Conservation (phyloP, 768 basidiomycete species). For the Tricholoma sp. region DNA sequence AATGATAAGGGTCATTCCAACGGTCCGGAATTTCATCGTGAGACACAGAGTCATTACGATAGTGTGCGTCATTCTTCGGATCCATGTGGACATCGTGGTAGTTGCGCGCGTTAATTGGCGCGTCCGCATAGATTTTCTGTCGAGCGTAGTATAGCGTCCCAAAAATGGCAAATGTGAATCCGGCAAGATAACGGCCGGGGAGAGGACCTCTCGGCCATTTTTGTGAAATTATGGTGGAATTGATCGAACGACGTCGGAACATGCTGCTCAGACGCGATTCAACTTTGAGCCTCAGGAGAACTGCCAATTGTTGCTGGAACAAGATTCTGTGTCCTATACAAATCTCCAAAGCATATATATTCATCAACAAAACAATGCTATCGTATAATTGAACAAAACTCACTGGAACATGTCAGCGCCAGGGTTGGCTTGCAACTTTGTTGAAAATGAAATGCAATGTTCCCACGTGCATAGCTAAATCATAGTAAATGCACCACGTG, state of each 20-base stretch:
- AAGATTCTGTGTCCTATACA: neutral
- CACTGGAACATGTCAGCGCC: neutral
- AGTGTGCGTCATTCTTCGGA: neutral
- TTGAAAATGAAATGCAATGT: too few relatives aligned
- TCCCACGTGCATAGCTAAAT: too few relatives aligned
- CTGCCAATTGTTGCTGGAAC: neutral
- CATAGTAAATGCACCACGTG: neutral
- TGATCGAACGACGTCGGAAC: neutral
- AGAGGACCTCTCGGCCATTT: neutral
- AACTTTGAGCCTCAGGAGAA: neutral
- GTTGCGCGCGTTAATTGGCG: neutral
- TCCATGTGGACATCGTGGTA: neutral
- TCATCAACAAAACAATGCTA: neutral
- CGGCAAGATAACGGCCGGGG: neutral
- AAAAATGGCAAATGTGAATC: conserved; percentile 4
- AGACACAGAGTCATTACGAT: neutral
- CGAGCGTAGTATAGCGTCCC: conserved; percentile 4
- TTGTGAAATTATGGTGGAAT: neutral
- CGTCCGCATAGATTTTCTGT: conserved; percentile 4
- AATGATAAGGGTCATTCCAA: neutral
- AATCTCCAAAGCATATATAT: neutral
- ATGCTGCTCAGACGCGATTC: neutral
- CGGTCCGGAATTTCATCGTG: neutral
- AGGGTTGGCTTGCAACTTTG: too few relatives aligned
- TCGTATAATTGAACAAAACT: neutral